These are phyloP conservation scores for Podila verticillata DNA, from an alignment of 192 early-diverging fungal species.

Conservation along the genomic window DNA sequence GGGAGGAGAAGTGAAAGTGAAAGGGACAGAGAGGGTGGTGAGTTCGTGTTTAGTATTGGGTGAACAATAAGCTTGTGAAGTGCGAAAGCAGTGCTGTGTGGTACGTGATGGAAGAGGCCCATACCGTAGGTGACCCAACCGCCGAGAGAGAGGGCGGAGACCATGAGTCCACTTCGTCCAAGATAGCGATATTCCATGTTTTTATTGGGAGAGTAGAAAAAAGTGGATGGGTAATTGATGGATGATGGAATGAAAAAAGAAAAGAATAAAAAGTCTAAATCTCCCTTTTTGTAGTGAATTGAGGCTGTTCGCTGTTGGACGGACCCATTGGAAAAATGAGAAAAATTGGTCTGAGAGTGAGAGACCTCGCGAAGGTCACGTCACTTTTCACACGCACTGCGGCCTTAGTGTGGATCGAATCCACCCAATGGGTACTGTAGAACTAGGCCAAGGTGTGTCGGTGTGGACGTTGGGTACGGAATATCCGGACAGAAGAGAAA, in stretches of 20 bases:
- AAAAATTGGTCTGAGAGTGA: background rate
- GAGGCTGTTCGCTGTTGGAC: background rate
- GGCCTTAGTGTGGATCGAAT: too few relatives aligned
- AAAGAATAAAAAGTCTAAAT: slow-evolving; percentile 1
- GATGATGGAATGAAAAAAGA: background rate
- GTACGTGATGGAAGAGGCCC: background rate
- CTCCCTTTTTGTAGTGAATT: slow-evolving; percentile 3
- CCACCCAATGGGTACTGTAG: too few relatives aligned
- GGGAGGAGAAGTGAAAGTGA: too few relatives aligned
- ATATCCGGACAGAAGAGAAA: too few relatives aligned
- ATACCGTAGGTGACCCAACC: slow-evolving; percentile 80
- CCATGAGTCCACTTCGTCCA: slow-evolving; percentile 80
- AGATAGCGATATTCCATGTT: slow-evolving; percentile 85
- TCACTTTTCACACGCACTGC: background rate
- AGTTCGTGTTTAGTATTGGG: background rate
- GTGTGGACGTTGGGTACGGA: too few relatives aligned
- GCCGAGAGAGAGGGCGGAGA: slow-evolving; percentile 76
- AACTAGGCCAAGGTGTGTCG: too few relatives aligned
- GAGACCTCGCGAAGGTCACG: too few relatives aligned
- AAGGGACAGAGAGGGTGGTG: background rate
- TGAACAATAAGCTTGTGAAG: background rate
- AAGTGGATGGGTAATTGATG: background rate
- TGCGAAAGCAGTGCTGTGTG: background rate
- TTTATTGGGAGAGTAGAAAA: background rate
- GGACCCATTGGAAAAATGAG: background rate